Evolutionary conservation across 768 basidiomycete species (phyloP).

Genomic region (Tylopilus plumbeoviolaceoides): DNA sequence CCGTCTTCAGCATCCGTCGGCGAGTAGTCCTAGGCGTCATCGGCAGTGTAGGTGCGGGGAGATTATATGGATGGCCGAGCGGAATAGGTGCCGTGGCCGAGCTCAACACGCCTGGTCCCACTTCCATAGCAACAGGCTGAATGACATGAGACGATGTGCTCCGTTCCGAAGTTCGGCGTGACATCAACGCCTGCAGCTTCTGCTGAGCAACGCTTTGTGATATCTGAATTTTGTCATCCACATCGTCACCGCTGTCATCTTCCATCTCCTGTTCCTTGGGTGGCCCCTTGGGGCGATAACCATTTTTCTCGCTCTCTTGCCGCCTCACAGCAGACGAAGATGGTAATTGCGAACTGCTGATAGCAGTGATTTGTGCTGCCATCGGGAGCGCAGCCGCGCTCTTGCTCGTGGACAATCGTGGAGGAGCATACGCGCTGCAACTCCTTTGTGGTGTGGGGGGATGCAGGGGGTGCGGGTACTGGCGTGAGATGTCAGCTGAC

Average conservation of each 20-base stretch:
- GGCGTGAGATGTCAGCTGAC: slow-evolving; percentile 41
- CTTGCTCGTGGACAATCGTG: slow-evolving; percentile 47
- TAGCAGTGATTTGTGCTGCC: slow-evolving; percentile 44
- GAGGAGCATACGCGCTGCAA: slow-evolving; percentile 30
- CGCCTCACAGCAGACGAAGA: slow-evolving; percentile 20
- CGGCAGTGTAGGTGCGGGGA: slow-evolving; percentile 60
- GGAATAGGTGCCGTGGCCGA: slow-evolving; percentile 51
- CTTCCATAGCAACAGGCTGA: slow-evolving; percentile 15
- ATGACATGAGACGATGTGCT: slow-evolving; percentile 18
- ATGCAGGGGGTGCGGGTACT: slow-evolving; percentile 19
- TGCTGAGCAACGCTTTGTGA: slow-evolving; percentile 69
- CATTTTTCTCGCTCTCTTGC: slow-evolving; percentile 31
- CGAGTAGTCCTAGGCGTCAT: slow-evolving; percentile 85
- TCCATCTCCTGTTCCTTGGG: slow-evolving; percentile 67
- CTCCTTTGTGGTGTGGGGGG: slow-evolving; percentile 25
- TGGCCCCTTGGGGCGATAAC: slow-evolving; percentile 61
- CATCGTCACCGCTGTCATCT: slow-evolving; percentile 52
- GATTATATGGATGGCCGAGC: slow-evolving; percentile 64
- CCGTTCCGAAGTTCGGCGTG: slow-evolving; percentile 38
- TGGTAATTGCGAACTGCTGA: slow-evolving; percentile 27
- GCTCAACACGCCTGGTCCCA: slow-evolving; percentile 21
- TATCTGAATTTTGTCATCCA: slow-evolving; percentile 49
- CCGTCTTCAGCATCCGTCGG: slow-evolving; percentile 76
- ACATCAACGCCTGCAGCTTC: slow-evolving; percentile 54
- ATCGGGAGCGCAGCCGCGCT: slow-evolving; percentile 58